Evolutionary conservation across 306 rosid genomes (phyloP).

Genomic region (Datisca glomerata): DNA sequence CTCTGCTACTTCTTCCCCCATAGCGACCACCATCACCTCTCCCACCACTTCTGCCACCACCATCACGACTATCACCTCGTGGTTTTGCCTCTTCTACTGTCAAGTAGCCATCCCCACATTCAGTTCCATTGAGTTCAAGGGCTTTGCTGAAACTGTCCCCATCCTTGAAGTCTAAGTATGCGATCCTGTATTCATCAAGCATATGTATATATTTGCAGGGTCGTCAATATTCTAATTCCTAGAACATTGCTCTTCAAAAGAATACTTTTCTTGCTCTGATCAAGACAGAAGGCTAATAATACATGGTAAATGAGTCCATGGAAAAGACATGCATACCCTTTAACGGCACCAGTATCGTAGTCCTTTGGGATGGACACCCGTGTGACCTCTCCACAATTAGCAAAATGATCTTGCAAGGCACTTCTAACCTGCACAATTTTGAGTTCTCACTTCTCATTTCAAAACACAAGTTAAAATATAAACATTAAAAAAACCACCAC

Average conservation of each 20-base stretch:
- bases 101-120: conserved; percentile 31
- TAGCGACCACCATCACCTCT: conserved; percentile 14
- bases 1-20: conserved; percentile 4
- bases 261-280: too few species aligned
- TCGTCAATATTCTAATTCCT: too few species aligned
- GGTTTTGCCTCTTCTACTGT: conserved; percentile 77
- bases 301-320: background rate
- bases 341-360: conserved; percentile 35
- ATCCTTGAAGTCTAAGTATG: conserved; percentile 65
- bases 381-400: conserved; percentile 54
- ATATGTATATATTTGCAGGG: too few species aligned
- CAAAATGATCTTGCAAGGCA: conserved; percentile 40
- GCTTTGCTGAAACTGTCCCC: conserved; percentile 29
- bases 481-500: background rate
- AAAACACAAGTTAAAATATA: background rate
- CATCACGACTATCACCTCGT: conserved; percentile 23
- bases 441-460: background rate
- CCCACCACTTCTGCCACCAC: conserved; percentile 23
- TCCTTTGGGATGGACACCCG: conserved; percentile 71
- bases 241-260: too few species aligned
- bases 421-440: conserved; percentile 29
- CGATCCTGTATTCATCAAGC: conserved; percentile 32
- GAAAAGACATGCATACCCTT: conserved; percentile 38
- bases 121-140: conserved; percentile 37
- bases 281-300: too few species aligned